Evolutionary conservation across 1,139 yeast genomes (phyloP).

Genomic region (Yamadazyma dushanensis): DNA sequence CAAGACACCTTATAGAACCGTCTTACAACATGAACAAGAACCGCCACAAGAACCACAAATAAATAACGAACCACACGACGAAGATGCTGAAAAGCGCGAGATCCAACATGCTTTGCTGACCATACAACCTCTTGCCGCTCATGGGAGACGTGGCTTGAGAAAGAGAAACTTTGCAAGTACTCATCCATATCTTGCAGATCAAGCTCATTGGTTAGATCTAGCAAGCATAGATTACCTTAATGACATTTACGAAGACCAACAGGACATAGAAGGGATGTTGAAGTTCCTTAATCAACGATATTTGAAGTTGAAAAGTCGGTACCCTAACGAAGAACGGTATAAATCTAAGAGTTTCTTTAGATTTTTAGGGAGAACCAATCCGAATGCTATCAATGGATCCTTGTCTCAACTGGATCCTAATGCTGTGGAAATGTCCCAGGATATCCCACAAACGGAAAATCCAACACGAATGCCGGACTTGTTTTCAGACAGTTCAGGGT

Average conservation of each 20-base stretch:
- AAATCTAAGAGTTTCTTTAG: constrained; percentile 38
- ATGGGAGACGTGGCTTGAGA: constrained; percentile 33
- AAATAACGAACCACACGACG: neutral
- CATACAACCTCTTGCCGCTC: constrained; percentile 9
- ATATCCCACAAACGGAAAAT: constrained; percentile 2
- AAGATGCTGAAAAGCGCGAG: constrained; percentile 8
- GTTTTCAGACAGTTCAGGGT: constrained; percentile 11
- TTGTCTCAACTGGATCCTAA: constrained; percentile 9
- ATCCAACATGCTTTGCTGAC: constrained; percentile 14
- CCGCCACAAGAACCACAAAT: neutral
- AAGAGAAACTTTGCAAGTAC: constrained; percentile 48
- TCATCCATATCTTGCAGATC: constrained; percentile 50
- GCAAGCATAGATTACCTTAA: constrained; percentile 37
- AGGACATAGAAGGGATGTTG: constrained; percentile 34
- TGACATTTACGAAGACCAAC: constrained; percentile 37
- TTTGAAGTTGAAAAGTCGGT: constrained; percentile 27
- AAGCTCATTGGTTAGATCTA: constrained; percentile 47
- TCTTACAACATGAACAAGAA: neutral
- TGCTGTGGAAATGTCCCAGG: constrained; percentile 1
- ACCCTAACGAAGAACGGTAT: constrained; percentile 44
- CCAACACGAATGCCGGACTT: constrained; percentile 3
- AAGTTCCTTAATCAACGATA: constrained; percentile 38
- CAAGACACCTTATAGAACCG: neutral
- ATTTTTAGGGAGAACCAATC: constrained; percentile 11
- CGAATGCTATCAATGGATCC: constrained; percentile 10